These are phyloP conservation scores for Epichloe gansuensis DNA, from an alignment of 2,329 filamentous ascomycete genomes.

Conservation along the genomic window DNA sequence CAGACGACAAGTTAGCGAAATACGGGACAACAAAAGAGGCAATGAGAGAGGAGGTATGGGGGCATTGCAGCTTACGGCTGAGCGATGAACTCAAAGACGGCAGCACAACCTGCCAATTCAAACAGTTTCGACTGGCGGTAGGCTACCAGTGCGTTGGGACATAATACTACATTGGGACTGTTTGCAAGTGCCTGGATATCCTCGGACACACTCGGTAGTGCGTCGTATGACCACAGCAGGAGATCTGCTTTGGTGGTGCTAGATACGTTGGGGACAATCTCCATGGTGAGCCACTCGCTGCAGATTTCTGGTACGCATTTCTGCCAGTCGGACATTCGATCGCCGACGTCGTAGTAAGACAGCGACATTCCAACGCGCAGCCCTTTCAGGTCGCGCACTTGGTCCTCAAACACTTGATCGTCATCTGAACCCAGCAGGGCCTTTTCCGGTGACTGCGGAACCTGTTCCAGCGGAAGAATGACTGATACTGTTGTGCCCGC, in stretches of 20 bases:
- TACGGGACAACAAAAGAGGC: too few relatives aligned
- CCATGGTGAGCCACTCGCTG: conserved; percentile 20
- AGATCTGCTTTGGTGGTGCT: conserved; percentile 13
- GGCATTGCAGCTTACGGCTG: background rate
- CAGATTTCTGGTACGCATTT: conserved; percentile 14
- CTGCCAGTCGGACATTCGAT: conserved; percentile 5
- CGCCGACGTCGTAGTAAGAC: background rate
- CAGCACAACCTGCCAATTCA: background rate
- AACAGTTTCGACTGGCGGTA: conserved; percentile 1
- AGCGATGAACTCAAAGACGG: conserved; percentile 1
- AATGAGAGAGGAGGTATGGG: background rate
- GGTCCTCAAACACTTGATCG: conserved; percentile 31
- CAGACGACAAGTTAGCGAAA: background rate
- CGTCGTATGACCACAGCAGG: conserved; percentile 10
- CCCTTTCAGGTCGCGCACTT: conserved; percentile 17
- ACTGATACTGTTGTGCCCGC: conserved; percentile 25
- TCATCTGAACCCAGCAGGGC: conserved; percentile 34
- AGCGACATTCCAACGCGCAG: conserved; percentile 8
- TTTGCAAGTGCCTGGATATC: background rate
- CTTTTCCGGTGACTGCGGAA: conserved; percentile 1
- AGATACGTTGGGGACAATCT: conserved; percentile 12
- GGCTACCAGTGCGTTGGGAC: background rate
- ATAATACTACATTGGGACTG: background rate
- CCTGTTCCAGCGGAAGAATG: conserved; percentile 15
- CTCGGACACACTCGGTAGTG: background rate